Evolutionary conservation across 1,139 yeast genomes (phyloP).

Genomic region (Taphrina communis): DNA sequence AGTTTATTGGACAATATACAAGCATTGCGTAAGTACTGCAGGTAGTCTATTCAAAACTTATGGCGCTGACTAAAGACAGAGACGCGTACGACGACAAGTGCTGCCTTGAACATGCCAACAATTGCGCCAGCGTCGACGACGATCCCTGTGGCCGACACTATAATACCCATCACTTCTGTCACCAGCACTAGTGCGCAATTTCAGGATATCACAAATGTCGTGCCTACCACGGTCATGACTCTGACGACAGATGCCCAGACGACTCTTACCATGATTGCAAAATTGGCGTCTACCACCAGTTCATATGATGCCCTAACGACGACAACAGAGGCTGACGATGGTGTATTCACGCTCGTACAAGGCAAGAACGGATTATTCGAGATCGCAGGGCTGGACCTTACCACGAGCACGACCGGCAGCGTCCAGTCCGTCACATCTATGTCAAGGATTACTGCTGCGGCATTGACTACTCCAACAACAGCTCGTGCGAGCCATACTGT

Average conservation of each 20-base stretch:
- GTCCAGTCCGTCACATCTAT: neutral
- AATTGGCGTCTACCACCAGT: neutral
- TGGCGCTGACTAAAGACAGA: neutral
- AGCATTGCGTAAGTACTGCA: constrained; percentile 7
- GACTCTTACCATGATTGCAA: neutral
- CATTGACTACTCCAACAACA: neutral
- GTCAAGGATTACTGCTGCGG: neutral
- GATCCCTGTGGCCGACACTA: too few relatives aligned
- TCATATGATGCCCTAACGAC: neutral
- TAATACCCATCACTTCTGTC: neutral
- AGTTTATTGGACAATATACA: constrained; percentile 1
- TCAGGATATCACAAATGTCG: neutral
- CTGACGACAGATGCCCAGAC: neutral
- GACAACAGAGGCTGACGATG: neutral
- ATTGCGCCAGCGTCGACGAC: too few relatives aligned
- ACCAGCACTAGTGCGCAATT: neutral
- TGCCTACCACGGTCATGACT: neutral
- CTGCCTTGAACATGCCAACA: neutral
- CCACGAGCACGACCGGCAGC: neutral
- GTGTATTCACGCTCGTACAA: constrained; percentile 4
- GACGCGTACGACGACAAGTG: neutral
- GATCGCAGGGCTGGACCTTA: constrained; percentile 4
- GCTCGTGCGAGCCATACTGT: neutral
- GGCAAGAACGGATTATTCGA: neutral
- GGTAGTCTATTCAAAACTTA: neutral